Base-by-base conservation (phyloP, 495 filamentous ascomycete species). In the Pyrenula aspistea region DNA sequence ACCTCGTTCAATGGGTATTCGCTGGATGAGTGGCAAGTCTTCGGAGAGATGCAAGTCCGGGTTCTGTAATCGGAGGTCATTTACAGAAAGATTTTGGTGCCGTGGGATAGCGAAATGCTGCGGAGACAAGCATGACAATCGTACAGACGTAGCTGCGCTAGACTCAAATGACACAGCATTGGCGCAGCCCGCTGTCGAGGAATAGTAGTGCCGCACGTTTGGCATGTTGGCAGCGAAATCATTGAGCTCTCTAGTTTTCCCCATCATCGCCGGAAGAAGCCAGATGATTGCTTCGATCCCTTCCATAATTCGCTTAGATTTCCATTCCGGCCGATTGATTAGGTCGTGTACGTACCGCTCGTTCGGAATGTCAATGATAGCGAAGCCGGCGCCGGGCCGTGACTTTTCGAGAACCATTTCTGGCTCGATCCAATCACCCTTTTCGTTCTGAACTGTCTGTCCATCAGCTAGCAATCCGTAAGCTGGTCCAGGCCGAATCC, bases 301-400 rank as follows among this genome's bases (percentile, higher is more conserved):
- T 15, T 70, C 66, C 68, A 87, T 88, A 15, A 95, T 73, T 12
- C 77, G 68, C 23, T 75, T 63, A 20, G 82, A 78, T 20, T 74
- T 72, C 87, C 89, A 95, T 65, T 98, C 93, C 12, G 79, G 67
- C 19, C 88, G 82, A 19, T 68, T 65, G 20, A 96, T 61, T 49
- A 96, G 66, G 24, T 72, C 63, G 2, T 82, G 78, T 31, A 97
- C 69, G 58, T 94, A 90, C 1, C 82, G 76, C 12, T 60, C 24
- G 12, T 81, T 73, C 0, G 88, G 89, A 2, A 99, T 52, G 57
- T 97, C 92, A 55, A 93, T 70, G 12, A 99, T 73, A 2, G 88
- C 89, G 56, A 95, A 68, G 20, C 89, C 91, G 48, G 76, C 73
- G 22, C 83, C 83, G 10, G 70, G 67, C 53, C 72, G 74, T 20